These are phyloP conservation scores for Cordyceps farinosa DNA, from an alignment of 2,329 filamentous ascomycete genomes.

Conservation along the genomic window DNA sequence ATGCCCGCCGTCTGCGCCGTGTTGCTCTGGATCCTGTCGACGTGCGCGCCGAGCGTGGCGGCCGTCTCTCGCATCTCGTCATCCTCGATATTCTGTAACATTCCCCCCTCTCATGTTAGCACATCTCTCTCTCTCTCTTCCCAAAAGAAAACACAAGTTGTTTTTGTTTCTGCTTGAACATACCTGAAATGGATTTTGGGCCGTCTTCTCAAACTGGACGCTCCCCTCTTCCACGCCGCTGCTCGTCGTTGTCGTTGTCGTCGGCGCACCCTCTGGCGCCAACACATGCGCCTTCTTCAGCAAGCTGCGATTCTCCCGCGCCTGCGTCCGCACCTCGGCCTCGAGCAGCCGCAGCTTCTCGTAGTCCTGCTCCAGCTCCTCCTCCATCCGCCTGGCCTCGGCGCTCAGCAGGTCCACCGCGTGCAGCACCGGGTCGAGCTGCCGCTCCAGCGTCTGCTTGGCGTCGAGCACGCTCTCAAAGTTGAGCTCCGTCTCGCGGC, in stretches of 20 bases:
- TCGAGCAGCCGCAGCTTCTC: slow-evolving; percentile 48
- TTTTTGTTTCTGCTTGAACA: not conserved
- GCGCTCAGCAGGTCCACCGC: slow-evolving; percentile 56
- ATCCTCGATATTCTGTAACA: slow-evolving; percentile 35
- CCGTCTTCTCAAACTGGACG: slow-evolving; percentile 21
- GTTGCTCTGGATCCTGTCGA: slow-evolving; percentile 54
- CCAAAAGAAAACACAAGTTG: too few relatives aligned
- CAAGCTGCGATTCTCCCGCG: slow-evolving; percentile 47
- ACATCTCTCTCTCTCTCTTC: not conserved
- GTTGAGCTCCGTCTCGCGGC: slow-evolving; percentile 58
- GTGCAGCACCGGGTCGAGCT: slow-evolving; percentile 61
- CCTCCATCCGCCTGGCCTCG: slow-evolving; percentile 56
- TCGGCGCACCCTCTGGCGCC: slow-evolving; percentile 37
- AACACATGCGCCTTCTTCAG: slow-evolving; percentile 49
- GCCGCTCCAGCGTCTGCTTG: slow-evolving; percentile 52
- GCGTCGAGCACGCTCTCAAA: slow-evolving; percentile 62
- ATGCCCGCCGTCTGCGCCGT: slow-evolving; percentile 52
- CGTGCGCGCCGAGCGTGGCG: slow-evolving; percentile 49
- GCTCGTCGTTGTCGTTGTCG: not conserved
- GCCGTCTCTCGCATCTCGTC: slow-evolving; percentile 44
- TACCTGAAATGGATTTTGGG: slow-evolving; percentile 30
- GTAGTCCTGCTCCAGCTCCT: slow-evolving; percentile 54
- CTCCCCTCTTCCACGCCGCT: slow-evolving; percentile 13
- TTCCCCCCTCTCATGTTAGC: not conserved
- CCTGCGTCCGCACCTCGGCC: slow-evolving; percentile 53